Percentiles rank a stretch among this genome's conserved stretches.
Conservation (phyloP, 805 yeast genomes). For the Lipomyces chichibuensis region DNA sequence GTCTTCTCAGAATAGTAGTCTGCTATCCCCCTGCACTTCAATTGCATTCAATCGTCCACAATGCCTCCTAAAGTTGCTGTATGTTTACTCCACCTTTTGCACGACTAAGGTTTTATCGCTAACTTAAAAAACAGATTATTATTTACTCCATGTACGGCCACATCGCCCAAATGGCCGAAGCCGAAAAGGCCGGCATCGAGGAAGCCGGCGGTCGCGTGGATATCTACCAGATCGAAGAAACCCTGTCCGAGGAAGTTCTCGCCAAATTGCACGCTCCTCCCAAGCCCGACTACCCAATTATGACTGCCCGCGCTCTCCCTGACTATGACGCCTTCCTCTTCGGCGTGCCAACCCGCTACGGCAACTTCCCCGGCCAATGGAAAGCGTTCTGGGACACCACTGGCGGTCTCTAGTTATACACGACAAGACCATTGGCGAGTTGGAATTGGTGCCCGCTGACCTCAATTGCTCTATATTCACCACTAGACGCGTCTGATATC, state of each 20-base stretch:
- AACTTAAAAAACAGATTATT: slow-evolving; percentile 46
- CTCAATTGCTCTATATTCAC: not conserved
- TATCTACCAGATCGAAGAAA: slow-evolving; percentile 76
- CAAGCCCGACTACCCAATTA: slow-evolving; percentile 66
- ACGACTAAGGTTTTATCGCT: not conserved
- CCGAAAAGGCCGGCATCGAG: slow-evolving; percentile 67
- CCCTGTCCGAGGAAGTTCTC: slow-evolving; percentile 64
- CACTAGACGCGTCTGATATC: not conserved
- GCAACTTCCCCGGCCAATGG: slow-evolving; percentile 78
- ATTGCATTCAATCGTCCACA: slow-evolving; percentile 4
- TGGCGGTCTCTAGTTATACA: slow-evolving; percentile 76
- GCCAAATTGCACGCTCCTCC: slow-evolving; percentile 60
- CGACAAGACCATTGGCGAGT: not conserved
- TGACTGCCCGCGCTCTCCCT: slow-evolving; percentile 59
- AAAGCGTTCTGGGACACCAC: slow-evolving; percentile 75
- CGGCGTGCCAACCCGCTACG: slow-evolving; percentile 87
- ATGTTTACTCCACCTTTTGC: slow-evolving; percentile 8
- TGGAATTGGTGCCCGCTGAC: slow-evolving; percentile 45
- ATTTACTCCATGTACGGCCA: slow-evolving; percentile 82
- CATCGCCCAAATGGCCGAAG: slow-evolving; percentile 66
- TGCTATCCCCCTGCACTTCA: not conserved
- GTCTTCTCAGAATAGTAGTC: not conserved
- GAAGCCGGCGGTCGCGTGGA: slow-evolving; percentile 70
- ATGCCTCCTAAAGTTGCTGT: slow-evolving; percentile 37
- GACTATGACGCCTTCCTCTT: slow-evolving; percentile 79